Percentiles rank a stretch among this genome's conserved stretches.
These are phyloP conservation scores for Discostella pseudostelligera DNA, from an alignment of 108 stramenopile species.

Conservation along the genomic window DNA sequence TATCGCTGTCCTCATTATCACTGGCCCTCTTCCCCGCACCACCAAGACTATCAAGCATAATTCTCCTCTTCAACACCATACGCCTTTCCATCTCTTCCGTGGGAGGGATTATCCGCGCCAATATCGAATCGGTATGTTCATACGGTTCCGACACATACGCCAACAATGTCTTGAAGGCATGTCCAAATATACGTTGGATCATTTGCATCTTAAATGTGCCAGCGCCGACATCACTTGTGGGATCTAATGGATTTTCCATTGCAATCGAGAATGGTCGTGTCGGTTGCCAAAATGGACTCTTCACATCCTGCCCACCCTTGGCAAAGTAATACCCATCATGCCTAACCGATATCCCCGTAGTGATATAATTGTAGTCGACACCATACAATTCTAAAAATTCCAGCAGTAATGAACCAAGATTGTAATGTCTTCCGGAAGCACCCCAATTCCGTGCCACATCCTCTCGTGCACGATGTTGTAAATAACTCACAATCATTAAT, in stretches of 20 bases:
- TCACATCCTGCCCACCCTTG: slow-evolving; percentile 63
- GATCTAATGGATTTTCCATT: slow-evolving; percentile 91
- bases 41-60: not conserved
- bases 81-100: slow-evolving; percentile 70
- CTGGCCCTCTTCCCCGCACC: not conserved
- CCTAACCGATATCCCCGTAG: slow-evolving; percentile 81
- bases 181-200: slow-evolving; percentile 80
- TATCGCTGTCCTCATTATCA: not conserved
- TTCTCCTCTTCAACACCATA: slow-evolving; percentile 20
- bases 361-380: slow-evolving; percentile 85
- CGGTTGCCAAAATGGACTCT: slow-evolving; percentile 61
- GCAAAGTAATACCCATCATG: slow-evolving; percentile 88
- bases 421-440: slow-evolving; percentile 26
- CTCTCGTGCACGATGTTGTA: slow-evolving; percentile 79
- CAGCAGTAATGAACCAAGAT: slow-evolving; percentile 82
- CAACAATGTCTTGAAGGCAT: slow-evolving; percentile 70
- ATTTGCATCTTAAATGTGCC: slow-evolving; percentile 73
- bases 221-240: slow-evolving; percentile 74
- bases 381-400: slow-evolving; percentile 95
- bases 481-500: slow-evolving; percentile 84
- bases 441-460: slow-evolving; percentile 21
- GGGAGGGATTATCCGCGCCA: slow-evolving; percentile 69
- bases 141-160: slow-evolving; percentile 65
- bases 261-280: slow-evolving; percentile 63
- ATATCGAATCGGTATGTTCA: slow-evolving; percentile 55